These are phyloP conservation scores for Aspergillus pseudoviridinutans DNA, from an alignment of 2,329 filamentous ascomycete species.

Conservation along the genomic window DNA sequence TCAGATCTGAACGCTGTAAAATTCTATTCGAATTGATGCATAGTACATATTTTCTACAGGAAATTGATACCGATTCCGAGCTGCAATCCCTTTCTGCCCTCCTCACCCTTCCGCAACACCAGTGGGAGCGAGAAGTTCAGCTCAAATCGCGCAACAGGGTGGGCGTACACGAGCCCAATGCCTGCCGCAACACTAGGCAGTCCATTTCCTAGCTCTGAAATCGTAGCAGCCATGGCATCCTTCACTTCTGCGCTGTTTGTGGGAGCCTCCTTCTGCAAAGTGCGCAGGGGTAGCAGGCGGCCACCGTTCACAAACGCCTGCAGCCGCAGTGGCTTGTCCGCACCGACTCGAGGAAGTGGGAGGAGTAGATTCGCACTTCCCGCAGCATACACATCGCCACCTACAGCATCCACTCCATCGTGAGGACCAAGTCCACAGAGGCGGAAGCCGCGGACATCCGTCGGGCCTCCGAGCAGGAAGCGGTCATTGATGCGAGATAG, in stretches of 20 bases:
- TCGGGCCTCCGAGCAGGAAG: conserved; percentile 90
- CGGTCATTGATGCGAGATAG: conserved; percentile 87
- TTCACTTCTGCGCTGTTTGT: conserved; percentile 47
- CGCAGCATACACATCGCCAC: conserved; percentile 88
- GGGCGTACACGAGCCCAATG: conserved; percentile 87
- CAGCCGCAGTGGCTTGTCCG: conserved; percentile 77
- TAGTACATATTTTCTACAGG: conserved; percentile 54
- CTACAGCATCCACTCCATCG: conserved; percentile 79
- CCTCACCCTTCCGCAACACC: conserved; percentile 75
- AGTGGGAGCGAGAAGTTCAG: conserved; percentile 91
- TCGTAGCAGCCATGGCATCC: conserved; percentile 51
- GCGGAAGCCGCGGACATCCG: conserved; percentile 90
- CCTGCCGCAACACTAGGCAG: conserved; percentile 83
- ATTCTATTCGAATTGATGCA: conserved; percentile 4
- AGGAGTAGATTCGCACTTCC: conserved; percentile 81
- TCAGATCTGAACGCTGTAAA: conserved; percentile 1
- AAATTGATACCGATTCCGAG: conserved; percentile 97
- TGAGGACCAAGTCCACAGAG: conserved; percentile 83
- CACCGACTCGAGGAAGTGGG: conserved; percentile 75
- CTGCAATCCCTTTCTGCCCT: conserved; percentile 84
- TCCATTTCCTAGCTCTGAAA: conserved; percentile 68
- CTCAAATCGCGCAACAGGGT: conserved; percentile 89
- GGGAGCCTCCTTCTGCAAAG: conserved; percentile 44
- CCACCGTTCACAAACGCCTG: conserved; percentile 92
- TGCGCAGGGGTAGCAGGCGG: conserved; percentile 71